Conservation (phyloP, 768 basidiomycete species). For the Russula lepida region DNA sequence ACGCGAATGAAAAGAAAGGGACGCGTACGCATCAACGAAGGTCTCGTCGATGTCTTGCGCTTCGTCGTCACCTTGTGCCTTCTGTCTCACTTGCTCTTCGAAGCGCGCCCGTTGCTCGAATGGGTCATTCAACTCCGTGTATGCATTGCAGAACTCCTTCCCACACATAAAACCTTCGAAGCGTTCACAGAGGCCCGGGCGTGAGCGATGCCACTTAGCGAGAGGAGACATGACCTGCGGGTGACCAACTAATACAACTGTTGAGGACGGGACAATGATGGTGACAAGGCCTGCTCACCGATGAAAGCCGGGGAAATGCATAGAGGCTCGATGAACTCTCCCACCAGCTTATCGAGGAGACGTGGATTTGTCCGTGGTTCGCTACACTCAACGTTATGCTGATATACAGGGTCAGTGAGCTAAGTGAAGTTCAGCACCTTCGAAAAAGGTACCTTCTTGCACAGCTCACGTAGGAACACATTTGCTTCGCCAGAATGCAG, state of each 20-base stretch:
- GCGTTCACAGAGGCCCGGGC: constrained; percentile 94
- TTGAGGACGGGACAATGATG: neutral
- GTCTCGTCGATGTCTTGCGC: constrained; percentile 96
- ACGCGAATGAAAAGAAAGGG: neutral
- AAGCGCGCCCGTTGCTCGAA: constrained; percentile 94
- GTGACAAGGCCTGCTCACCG: constrained; percentile 35
- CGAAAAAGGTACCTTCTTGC: constrained; percentile 55
- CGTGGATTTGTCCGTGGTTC: constrained; percentile 94
- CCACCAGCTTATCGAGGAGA: constrained; percentile 97
- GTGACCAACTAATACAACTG: constrained; percentile 63
- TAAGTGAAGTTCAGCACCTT: neutral
- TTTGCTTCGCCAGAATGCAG: constrained; percentile 84
- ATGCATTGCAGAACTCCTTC: constrained; percentile 98
- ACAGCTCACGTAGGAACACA: constrained; percentile 77
- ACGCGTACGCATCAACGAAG: constrained; percentile 82
- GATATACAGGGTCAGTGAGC: neutral
- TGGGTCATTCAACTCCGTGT: constrained; percentile 99
- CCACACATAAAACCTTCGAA: constrained; percentile 98
- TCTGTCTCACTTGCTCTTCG: constrained; percentile 90
- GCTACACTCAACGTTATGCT: constrained; percentile 95
- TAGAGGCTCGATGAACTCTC: constrained; percentile 94
- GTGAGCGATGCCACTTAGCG: constrained; percentile 97
- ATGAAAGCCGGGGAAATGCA: constrained; percentile 97
- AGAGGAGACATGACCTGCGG: constrained; percentile 99
- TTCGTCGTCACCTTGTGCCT: constrained; percentile 96